phyloP scores from a whole-genome alignment of 176 grass and related monocot species.

The Poa annua region DNA sequence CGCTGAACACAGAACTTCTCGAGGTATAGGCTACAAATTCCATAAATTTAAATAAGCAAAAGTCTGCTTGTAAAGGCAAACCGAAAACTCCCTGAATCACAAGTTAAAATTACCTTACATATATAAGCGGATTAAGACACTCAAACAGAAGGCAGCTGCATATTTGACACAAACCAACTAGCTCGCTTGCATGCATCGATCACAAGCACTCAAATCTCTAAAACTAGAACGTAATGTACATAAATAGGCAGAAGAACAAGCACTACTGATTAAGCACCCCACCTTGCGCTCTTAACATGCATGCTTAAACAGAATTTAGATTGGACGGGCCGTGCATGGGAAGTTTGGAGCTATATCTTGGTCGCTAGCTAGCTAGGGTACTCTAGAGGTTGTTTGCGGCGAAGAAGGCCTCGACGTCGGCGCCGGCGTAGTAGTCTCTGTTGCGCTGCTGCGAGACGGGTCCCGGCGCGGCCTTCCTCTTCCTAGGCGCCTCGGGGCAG shows the following conservation, averaged over 20 bases:
- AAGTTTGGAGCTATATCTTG: background rate
- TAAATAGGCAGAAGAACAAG: background rate
- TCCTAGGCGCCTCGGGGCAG: conserved; percentile 50
- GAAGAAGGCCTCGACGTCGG: conserved; percentile 64
- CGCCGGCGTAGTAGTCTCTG: conserved; percentile 53
- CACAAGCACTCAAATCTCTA: background rate
- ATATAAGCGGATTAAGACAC: background rate
- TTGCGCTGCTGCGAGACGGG: conserved; percentile 13
- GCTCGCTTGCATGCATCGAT: background rate
- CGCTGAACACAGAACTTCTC: too few species aligned
- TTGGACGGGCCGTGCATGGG: background rate
- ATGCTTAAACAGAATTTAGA: background rate
- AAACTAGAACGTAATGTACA: conserved; percentile 11
- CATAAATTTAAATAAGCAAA: background rate
- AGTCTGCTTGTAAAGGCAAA: background rate
- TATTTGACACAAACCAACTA: background rate
- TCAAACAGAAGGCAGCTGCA: background rate
- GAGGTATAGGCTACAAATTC: background rate
- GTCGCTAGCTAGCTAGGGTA: background rate
- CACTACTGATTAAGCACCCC: background rate
- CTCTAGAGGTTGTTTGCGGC: conserved; percentile 59
- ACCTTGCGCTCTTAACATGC: background rate
- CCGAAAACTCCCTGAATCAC: background rate
- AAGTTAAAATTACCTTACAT: background rate
- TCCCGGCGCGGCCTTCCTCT: conserved; percentile 19